Conservation (phyloP, 2,329 filamentous ascomycete species). For the Trichocomaceae sp. region DNA sequence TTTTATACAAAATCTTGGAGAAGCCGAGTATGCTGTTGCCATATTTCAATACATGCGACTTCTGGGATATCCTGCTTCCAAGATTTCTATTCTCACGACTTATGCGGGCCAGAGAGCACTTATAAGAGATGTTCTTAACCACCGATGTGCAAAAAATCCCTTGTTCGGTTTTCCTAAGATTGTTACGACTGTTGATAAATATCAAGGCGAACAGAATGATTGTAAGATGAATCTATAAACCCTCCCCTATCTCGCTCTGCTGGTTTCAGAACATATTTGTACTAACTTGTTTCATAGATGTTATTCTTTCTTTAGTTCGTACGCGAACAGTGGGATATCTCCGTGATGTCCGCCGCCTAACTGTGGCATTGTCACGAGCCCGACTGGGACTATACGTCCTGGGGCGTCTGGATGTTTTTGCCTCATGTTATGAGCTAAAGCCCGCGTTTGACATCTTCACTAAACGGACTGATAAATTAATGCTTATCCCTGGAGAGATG, state of each 20-base stretch:
- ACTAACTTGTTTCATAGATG: slow-evolving; percentile 50
- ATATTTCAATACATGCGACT: slow-evolving; percentile 97
- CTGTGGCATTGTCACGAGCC: slow-evolving; percentile 87
- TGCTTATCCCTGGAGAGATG: slow-evolving; percentile 78
- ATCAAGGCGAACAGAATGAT: slow-evolving; percentile 98
- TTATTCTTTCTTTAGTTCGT: slow-evolving; percentile 87
- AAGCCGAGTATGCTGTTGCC: slow-evolving; percentile 94
- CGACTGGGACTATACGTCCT: slow-evolving; percentile 87
- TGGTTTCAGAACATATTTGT: slow-evolving; percentile 14
- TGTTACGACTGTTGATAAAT: slow-evolving; percentile 95
- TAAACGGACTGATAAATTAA: slow-evolving; percentile 70
- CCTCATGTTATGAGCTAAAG: slow-evolving; percentile 77
- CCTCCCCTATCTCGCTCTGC: neutral
- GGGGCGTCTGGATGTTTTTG: slow-evolving; percentile 80
- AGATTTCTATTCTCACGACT: slow-evolving; percentile 84
- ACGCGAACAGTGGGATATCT: slow-evolving; percentile 87
- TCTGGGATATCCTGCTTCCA: slow-evolving; percentile 75
- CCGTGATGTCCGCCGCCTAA: slow-evolving; percentile 85
- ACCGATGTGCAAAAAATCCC: slow-evolving; percentile 74
- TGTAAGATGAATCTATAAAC: slow-evolving; percentile 55
- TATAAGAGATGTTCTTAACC: slow-evolving; percentile 75
- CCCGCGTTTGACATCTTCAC: slow-evolving; percentile 77
- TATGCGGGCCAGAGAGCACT: slow-evolving; percentile 89
- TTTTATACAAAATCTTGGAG: slow-evolving; percentile 92
- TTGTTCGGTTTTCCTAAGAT: slow-evolving; percentile 85